Evolutionary conservation across 1,284 basidiomycete species (phyloP).

Genomic region (Pisolithus thermaeus): DNA sequence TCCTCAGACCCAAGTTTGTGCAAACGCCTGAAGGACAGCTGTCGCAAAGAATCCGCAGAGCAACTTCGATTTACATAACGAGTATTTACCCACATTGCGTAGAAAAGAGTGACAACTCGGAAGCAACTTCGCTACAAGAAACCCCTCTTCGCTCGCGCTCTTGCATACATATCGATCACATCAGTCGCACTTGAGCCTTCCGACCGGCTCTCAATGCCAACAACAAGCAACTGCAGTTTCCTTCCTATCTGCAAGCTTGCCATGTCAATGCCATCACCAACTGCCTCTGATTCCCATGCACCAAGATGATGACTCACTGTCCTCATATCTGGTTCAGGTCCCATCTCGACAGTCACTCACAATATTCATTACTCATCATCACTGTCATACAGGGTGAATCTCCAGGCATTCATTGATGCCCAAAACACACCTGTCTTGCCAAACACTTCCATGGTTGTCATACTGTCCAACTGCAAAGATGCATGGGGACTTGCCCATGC

Average conservation of each 20-base stretch:
- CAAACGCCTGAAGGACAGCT: no score
- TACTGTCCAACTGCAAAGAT: slow-evolving; percentile 89
- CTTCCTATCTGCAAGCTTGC: background rate
- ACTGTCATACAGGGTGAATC: slow-evolving; percentile 66
- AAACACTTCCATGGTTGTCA: slow-evolving; percentile 68
- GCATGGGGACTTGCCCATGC: slow-evolving; percentile 89
- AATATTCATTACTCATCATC: slow-evolving; percentile 3
- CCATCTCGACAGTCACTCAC: background rate
- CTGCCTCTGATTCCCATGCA: no score
- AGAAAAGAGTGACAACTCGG: no score
- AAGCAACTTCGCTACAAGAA: no score
- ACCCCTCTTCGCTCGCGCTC: no score
- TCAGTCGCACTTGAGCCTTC: no score
- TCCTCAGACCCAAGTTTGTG: slow-evolving; percentile 8
- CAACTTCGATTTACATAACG: no score
- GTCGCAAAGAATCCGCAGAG: no score
- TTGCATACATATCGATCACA: no score
- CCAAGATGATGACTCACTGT: slow-evolving; percentile 43
- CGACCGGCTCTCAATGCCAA: no score
- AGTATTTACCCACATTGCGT: no score
- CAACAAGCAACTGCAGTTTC: slow-evolving; percentile 13
- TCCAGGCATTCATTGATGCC: slow-evolving; percentile 94
- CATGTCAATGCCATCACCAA: no score
- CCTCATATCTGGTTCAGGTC: slow-evolving; percentile 83
- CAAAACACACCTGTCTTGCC: slow-evolving; percentile 62